phyloP scores from a whole-genome alignment of 2,329 filamentous ascomycete species.

The Monilinia vaccinii-corymbosi region DNA sequence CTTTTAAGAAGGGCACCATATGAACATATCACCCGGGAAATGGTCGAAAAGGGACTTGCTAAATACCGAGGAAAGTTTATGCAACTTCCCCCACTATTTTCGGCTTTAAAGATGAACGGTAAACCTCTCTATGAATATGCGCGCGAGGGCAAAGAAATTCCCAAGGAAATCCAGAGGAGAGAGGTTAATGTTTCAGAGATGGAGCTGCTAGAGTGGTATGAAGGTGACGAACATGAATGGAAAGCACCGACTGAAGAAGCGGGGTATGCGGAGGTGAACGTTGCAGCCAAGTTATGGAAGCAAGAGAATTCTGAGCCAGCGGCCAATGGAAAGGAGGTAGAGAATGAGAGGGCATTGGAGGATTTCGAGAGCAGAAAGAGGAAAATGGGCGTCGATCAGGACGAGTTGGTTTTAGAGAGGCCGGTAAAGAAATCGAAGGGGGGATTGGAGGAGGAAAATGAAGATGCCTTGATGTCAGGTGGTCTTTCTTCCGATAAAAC shows the following conservation, averaged over 20 bases:
- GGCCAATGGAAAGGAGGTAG: neutral
- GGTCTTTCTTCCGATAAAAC: constrained; percentile 22
- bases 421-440: constrained; percentile 23
- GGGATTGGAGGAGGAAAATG: neutral
- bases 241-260: constrained; percentile 75
- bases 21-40: constrained; percentile 69
- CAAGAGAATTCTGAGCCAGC: constrained; percentile 39
- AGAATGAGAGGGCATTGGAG: constrained; percentile 33
- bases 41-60: constrained; percentile 67
- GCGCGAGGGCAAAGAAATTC: constrained; percentile 76
- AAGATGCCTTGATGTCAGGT: constrained; percentile 28
- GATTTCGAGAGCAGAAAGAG: constrained; percentile 26
- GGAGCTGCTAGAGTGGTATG: constrained; percentile 76
- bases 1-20: constrained; percentile 67
- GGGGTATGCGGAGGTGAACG: constrained; percentile 61
- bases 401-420: constrained; percentile 25
- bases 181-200: constrained; percentile 70
- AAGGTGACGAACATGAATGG: constrained; percentile 71
- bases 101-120: constrained; percentile 83
- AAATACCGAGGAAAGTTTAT: constrained; percentile 74
- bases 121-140: constrained; percentile 97
- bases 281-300: constrained; percentile 64
- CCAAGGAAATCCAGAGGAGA: constrained; percentile 72
- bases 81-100: constrained; percentile 89
- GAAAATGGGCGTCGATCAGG: constrained; percentile 26